phyloP scores from a whole-genome alignment of 1,139 yeast species.

The Suhomyces coccinellae region DNA sequence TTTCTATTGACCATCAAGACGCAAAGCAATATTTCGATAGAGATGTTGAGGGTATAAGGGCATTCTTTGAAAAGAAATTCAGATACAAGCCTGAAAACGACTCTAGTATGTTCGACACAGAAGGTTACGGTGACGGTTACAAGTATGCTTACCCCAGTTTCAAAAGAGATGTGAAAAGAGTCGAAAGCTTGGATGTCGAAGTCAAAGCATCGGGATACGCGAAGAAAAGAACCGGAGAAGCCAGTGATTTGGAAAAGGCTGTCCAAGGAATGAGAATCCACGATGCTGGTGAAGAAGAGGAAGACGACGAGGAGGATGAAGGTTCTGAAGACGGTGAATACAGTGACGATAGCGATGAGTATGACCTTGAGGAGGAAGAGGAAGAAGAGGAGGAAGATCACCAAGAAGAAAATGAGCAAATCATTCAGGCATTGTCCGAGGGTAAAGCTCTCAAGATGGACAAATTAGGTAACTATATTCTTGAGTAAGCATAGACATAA shows the following conservation, averaged over 20 bases:
- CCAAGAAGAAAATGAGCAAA: slow-evolving; percentile 68
- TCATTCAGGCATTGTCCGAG: slow-evolving; percentile 62
- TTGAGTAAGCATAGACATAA: slow-evolving; percentile 39
- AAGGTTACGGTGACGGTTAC: slow-evolving; percentile 78
- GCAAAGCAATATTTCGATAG: slow-evolving; percentile 86
- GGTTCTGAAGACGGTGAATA: slow-evolving; percentile 32
- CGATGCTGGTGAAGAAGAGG: slow-evolving; percentile 30
- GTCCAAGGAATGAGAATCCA: slow-evolving; percentile 60
- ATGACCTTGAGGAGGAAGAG: slow-evolving; percentile 27
- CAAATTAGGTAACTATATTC: slow-evolving; percentile 73
- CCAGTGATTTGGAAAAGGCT: slow-evolving; percentile 72
- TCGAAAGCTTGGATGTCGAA: slow-evolving; percentile 69
- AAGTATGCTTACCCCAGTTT: slow-evolving; percentile 80
- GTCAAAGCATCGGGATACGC: slow-evolving; percentile 92
- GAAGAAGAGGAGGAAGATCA: slow-evolving; percentile 34
- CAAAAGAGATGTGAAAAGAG: slow-evolving; percentile 69
- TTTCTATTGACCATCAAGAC: slow-evolving; percentile 85
- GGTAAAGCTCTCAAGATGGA: slow-evolving; percentile 74
- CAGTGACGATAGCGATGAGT: slow-evolving; percentile 26
- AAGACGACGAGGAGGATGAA: slow-evolving; percentile 28
- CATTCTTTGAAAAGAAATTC: slow-evolving; percentile 78
- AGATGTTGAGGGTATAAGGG: slow-evolving; percentile 86
- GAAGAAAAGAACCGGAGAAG: slow-evolving; percentile 60
- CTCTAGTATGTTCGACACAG: slow-evolving; percentile 67
- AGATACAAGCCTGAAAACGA: slow-evolving; percentile 68